Base-by-base conservation (phyloP, 352 stramenopile species). In the Phytopythium montanum region DNA sequence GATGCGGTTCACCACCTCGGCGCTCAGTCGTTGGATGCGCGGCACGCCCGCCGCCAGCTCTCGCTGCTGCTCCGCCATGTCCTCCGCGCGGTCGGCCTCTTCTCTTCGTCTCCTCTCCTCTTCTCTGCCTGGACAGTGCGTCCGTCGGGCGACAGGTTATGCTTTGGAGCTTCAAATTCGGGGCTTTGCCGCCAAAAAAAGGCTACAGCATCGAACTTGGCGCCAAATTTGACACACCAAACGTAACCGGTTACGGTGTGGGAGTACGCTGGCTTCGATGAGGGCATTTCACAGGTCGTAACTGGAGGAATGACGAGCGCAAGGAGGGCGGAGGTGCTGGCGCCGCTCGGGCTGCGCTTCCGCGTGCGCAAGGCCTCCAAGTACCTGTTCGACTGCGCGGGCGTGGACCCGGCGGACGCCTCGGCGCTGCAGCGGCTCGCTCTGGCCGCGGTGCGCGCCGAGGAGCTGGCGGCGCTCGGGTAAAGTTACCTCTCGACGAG, bases 1-100 rank as follows among this genome's bases (percentile, higher is more conserved):
- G 61, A 98, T 98, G 61, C 91, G 90, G 78, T 98, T 98, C 59
- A 98, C 89, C n/a, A 98, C 94, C 46, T 94, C 80, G 25, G 92
- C 67, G 50, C 85, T 79, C 29, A 98, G 75, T 8, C 93, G 91
- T 64, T 96, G 65, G 62, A 98, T 98, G 45, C 75, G 83, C 41
- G 56, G 58, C 31, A 36, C 31, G 31, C 31, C 31, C 42, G 21
- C 21, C n/a, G 21, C 21, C 25, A 21, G 9, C 42, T 23, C 21
- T 2, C 42, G 42, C 39, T 14, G 39, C 4, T 44, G 13, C 38
- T 44, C 38, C 38, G 14, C 16, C 38, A 44, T 44, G 13, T 7
- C 38, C 18, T 2, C 18, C 38, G 36, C 36, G 14, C 38, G 14
- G 18, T 44, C 14, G 38, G 38, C 21, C 38, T 44, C 38, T 41